Base-by-base conservation (phyloP, 192 early-diverging fungal genomes). In the Cetraspora pellucida region DNA sequence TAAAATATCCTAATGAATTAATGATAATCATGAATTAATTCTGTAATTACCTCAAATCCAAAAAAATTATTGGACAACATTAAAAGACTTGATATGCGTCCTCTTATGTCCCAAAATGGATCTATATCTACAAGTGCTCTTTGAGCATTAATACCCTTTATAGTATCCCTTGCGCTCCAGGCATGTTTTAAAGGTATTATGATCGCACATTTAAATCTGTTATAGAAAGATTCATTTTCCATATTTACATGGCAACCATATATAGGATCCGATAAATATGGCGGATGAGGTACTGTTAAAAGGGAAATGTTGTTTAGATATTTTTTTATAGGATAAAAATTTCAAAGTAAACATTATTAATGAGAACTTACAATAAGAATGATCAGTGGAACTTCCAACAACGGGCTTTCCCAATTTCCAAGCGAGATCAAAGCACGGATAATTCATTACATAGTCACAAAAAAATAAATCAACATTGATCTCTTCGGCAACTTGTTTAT, bases 191-290 rank as follows among this genome's bases (percentile, higher is more conserved):
- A 57, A 44, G 46, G 46, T 37, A 28, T 27, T 10, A 54, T 72
- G 2, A 72, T 30, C 6, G 50, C 27, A 54, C 69, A 72, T 21
- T 21, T 31, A n/a, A 72, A 44, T 55, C 69, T 72, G 27, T 23
- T 54, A 54, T 50, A 47, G 54, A 54, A 55, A 28, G 28, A 25
- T n/a, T n/a, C n/a, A n/a, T n/a, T n/a, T n/a, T n/a, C n/a, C n/a
- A n/a, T n/a, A n/a, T n/a, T n/a, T n/a, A 54, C 69, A 72, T 72
- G 28, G 54, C 69, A 72, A 28, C 69, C 69, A n/a, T n/a, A n/a
- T 28, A 37, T 28, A 28, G 52, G 52, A 50, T 72, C 69, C 0
- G 69, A 57, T 72, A 30, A 54, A 21, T 72, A 72, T 17, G 69
- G 69, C 17, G 31, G 7, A 49, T 50, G 7, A 25, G 46, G 2